A percentile compares a stretch with the other conserved stretches of the same genome.
Evolutionary conservation across 768 basidiomycete species (phyloP).

Genomic region (Leccinum fibrillosum): DNA sequence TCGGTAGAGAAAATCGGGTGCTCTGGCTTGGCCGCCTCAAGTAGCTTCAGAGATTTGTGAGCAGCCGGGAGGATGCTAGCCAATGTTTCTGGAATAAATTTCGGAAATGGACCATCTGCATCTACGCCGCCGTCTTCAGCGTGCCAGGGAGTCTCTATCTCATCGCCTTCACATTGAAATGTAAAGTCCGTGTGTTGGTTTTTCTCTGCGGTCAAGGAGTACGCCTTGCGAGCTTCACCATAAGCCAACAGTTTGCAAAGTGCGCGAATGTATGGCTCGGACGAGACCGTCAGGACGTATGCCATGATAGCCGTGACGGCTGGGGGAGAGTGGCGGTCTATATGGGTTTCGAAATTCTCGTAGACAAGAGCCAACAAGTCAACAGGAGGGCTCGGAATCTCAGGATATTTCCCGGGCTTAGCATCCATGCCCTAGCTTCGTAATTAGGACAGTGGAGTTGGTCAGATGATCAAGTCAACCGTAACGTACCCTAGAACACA

Average conservation of each 20-base stretch:
- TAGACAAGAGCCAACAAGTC: conserved; percentile 63
- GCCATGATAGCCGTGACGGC: conserved; percentile 55
- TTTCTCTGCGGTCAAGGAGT: conserved; percentile 16
- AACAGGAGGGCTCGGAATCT: conserved; percentile 43
- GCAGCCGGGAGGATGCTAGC: conserved; percentile 58
- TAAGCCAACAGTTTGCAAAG: conserved; percentile 62
- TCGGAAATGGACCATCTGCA: conserved; percentile 49
- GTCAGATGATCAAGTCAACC: not conserved
- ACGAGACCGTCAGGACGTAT: conserved; percentile 62
- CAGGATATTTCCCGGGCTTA: conserved; percentile 39
- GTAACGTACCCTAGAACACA: conserved; percentile 58
- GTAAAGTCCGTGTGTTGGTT: conserved; percentile 15
- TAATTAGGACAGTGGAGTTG: conserved; percentile 1
- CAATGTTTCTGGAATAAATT: conserved; percentile 56
- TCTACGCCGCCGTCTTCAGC: conserved; percentile 39
- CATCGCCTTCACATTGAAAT: conserved; percentile 27
- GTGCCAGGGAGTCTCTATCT: conserved; percentile 37
- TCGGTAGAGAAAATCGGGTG: conserved; percentile 53
- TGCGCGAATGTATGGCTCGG: conserved; percentile 57
- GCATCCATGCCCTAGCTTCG: conserved; percentile 26
- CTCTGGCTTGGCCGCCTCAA: conserved; percentile 61
- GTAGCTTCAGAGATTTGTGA: conserved; percentile 63
- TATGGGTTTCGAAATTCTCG: conserved; percentile 47
- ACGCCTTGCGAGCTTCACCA: conserved; percentile 27
- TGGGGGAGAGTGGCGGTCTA: conserved; percentile 50